Conservation (phyloP, 1,284 basidiomycete genomes). For the Mycena citricolor region DNA sequence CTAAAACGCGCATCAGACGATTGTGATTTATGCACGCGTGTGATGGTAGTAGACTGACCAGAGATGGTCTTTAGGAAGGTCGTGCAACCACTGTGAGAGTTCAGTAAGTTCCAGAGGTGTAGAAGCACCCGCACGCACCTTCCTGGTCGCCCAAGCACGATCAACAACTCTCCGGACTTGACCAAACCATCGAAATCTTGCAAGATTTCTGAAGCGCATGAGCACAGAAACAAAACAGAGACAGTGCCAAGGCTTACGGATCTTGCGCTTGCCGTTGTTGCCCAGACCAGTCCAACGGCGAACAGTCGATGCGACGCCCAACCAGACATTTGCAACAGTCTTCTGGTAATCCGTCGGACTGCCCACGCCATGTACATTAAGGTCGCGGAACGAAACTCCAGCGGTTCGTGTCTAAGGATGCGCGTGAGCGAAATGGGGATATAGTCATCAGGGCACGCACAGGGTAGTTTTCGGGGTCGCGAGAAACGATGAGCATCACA, state of each 20-base stretch:
- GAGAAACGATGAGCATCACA: constrained; percentile 28
- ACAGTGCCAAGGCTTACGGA: constrained; percentile 24
- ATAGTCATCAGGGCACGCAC: constrained; percentile 4
- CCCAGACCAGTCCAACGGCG: constrained; percentile 31
- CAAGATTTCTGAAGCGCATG: constrained; percentile 36
- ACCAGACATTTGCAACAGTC: constrained; percentile 42
- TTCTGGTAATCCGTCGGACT: constrained; percentile 46
- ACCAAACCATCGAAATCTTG: constrained; percentile 38
- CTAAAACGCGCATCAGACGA: constrained; percentile 1
- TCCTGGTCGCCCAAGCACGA: constrained; percentile 53
- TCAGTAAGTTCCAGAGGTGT: background rate
- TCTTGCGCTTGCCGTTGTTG: constrained; percentile 36
- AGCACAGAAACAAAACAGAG: background rate
- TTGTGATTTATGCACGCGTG: no score
- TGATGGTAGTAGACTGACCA: constrained; percentile 55
- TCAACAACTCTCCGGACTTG: constrained; percentile 47
- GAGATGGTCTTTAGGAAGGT: constrained; percentile 74
- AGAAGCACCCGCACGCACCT: constrained; percentile 25
- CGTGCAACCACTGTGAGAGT: constrained; percentile 52
- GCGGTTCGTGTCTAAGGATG: constrained; percentile 29
- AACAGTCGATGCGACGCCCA: constrained; percentile 32
- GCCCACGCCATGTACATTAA: constrained; percentile 44
- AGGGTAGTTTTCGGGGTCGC: constrained; percentile 31
- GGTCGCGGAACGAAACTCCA: constrained; percentile 43
- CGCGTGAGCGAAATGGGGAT: background rate